Evolutionary conservation across 352 stramenopile genomes (phyloP), one percentile per base, ranked within the genome.

Genomic region (Albugo laibachii): DNA sequence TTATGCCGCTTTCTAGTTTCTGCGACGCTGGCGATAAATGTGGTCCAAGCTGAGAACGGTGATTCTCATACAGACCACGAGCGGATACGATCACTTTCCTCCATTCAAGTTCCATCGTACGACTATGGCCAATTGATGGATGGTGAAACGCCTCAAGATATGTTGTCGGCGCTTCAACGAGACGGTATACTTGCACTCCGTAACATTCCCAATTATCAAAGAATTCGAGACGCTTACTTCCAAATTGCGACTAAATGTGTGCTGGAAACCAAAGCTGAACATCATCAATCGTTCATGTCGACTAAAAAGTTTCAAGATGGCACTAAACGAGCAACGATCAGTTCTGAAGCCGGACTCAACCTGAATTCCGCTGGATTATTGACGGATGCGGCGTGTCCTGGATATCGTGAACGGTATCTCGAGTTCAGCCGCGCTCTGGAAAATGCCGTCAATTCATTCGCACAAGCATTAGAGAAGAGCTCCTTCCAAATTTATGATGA

Each of bases 321-420:
- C 50, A 82, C 70, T 8, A 57, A 69, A 38, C 70, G 71, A 20
- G 81, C 72, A 55, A 86, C 74, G 21, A 80, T 86, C 60, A 78
- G 69, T 53, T 70, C 66, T 21, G 50, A 54, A 21, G 66, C 66
- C 11, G 69, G 71, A 12, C 58, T 60, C 3, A 59, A 57, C 13
- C 50, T 84, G 15, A 53, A 69, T 35, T 48, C 66, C 19, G 52
- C 55, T 27, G 24, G 24, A 10, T 31, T 31, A 10, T 31, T 31
- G 24, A 54, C 74, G 13, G 45, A 79, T 39, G 50, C 53, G 43
- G 49, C 59, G 8, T 84, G 72, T 34, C 72, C 72, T 3, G 63
- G 67, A 4, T 84, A 76, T 55, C 56, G 65, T 31, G 53, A 65
- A 21, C 50, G 67, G 5, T 68, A 80, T 57, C 54, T 68, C 19